Evolutionary conservation across 768 basidiomycete species (phyloP).

Genomic region (Tulasnella sp.): DNA sequence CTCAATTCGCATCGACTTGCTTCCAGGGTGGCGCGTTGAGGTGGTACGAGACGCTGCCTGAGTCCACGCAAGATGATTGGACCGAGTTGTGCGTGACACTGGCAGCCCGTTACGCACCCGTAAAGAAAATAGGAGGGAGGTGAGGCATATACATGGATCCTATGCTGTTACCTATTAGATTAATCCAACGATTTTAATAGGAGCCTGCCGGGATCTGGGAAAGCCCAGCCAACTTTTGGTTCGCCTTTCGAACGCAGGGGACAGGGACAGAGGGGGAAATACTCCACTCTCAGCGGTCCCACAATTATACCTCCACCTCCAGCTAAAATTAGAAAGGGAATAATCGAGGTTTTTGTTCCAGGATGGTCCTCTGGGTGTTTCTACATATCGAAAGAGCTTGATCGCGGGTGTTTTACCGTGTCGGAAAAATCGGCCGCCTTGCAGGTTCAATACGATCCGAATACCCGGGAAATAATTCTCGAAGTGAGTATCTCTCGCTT

Average conservation of each 20-base stretch:
- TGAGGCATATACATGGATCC: not conserved
- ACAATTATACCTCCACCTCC: not conserved
- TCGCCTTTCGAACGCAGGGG: too few species aligned
- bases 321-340: not conserved
- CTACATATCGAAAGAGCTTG: not conserved
- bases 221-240: too few species aligned
- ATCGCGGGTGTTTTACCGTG: not conserved
- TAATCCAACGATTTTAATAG: not conserved
- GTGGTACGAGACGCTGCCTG: not conserved
- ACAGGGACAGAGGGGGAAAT: too few species aligned
- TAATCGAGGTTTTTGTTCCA: not conserved
- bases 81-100: not conserved
- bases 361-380: not conserved
- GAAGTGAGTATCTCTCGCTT: not conserved
- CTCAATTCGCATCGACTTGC: not conserved
- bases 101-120: not conserved
- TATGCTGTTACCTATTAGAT: not conserved
- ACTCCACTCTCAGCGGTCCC: not conserved
- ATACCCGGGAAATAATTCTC: not conserved
- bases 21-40: not conserved
- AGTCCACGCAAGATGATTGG: not conserved
- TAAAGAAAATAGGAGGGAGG: not conserved
- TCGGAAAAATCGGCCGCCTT: not conserved
- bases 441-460: not conserved
- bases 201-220: too few species aligned